Evolutionary conservation across 202 grass and related monocot species (phyloP).

Genomic region (Elaeis oleifera): DNA sequence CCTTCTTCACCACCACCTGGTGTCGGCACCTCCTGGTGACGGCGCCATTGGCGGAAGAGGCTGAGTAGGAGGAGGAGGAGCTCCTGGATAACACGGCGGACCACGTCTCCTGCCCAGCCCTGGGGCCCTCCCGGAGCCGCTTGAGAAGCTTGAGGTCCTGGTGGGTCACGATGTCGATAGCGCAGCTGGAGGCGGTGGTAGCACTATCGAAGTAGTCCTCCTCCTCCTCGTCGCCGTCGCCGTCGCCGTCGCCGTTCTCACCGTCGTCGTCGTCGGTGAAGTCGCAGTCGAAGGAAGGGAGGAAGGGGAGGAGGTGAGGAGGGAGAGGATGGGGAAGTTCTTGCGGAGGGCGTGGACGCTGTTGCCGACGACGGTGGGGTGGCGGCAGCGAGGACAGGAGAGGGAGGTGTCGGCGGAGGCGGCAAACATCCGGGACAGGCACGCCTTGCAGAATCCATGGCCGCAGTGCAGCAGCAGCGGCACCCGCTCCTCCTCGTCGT

Average conservation of each 20-base stretch:
- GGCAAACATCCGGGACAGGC: slow-evolving; percentile 87
- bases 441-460: slow-evolving; percentile 92
- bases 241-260: slow-evolving; percentile 22
- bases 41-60: neutral
- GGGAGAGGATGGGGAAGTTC: slow-evolving; percentile 91
- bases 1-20: slow-evolving; percentile 80
- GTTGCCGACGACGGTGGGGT: slow-evolving; percentile 83
- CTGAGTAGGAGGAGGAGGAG: neutral
- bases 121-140: slow-evolving; percentile 47
- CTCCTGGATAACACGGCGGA: slow-evolving; percentile 53
- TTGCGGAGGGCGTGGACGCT: slow-evolving; percentile 78
- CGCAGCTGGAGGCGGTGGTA: slow-evolving; percentile 21
- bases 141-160: slow-evolving; percentile 66
- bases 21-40: slow-evolving; percentile 56
- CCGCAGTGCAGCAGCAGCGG: slow-evolving; percentile 97
- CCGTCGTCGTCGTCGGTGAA: slow-evolving; percentile 29
- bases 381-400: slow-evolving; percentile 81
- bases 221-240: slow-evolving; percentile 16
- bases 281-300: slow-evolving; percentile 62
- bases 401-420: slow-evolving; percentile 46
- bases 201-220: slow-evolving; percentile 31
- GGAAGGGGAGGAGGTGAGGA: slow-evolving; percentile 60
- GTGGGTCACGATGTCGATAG: slow-evolving; percentile 68
- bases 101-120: slow-evolving; percentile 69
- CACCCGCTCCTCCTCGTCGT: slow-evolving; percentile 84